These are phyloP conservation scores for Arabidopsis thaliana DNA, from an alignment of 345 rosid species.

Conservation along the genomic window TAIR10.1 NC_003074.8:17725001-17725500, in stretches of 20 bases:
- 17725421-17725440: constrained; percentile 7
- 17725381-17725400: constrained; percentile 16
- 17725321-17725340: constrained; percentile 53
- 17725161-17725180: neutral
- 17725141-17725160: constrained; percentile 5
- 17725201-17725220: neutral
- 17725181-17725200: neutral
- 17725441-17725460: constrained; percentile 54
- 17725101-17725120: constrained; percentile 10
- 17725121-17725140: constrained; percentile 2
- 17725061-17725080: constrained; percentile 18
- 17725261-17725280: constrained; percentile 2
- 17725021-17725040: constrained; percentile 24
- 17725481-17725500: constrained; percentile 73
- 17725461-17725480: constrained; percentile 55
- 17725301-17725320: constrained; percentile 72
- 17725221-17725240: neutral
- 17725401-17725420: constrained; percentile 17
- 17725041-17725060: constrained; percentile 24
- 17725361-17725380: constrained; percentile 25
- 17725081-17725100: constrained; percentile 26
- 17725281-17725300: constrained; percentile 59
- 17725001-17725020: neutral
- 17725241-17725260: neutral
- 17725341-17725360: constrained; percentile 28